These are phyloP conservation scores for Mrakia hoshinonis DNA, from an alignment of 768 basidiomycete genomes.

Conservation along the genomic window DNA sequence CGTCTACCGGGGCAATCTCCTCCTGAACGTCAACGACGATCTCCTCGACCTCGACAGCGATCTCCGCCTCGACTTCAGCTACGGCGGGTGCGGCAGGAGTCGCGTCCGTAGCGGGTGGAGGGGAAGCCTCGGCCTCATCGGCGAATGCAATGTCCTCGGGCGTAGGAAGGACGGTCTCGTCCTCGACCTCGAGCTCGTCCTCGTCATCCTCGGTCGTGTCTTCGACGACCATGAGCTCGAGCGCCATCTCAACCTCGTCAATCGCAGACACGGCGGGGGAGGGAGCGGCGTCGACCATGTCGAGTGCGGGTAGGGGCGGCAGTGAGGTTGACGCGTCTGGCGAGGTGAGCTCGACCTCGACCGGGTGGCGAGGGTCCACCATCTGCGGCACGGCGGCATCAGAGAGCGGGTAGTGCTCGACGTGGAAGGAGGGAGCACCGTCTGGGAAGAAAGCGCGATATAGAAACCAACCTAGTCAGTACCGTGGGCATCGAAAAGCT, in stretches of 20 bases:
- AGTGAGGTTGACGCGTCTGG: not conserved
- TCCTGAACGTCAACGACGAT: not conserved
- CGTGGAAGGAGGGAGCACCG: not conserved
- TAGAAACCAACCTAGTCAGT: not conserved
- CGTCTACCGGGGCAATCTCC: not conserved
- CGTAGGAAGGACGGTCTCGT: not conserved
- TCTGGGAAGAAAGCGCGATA: too few species aligned
- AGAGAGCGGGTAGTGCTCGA: slow-evolving; percentile 8
- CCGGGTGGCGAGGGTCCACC: slow-evolving; percentile 5
- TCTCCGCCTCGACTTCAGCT: not conserved
- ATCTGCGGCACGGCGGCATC: slow-evolving; percentile 19
- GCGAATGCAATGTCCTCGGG: not conserved
- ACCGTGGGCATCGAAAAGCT: not conserved
- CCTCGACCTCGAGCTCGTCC: not conserved
- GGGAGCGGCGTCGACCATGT: not conserved
- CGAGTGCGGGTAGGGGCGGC: not conserved
- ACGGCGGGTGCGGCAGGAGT: not conserved
- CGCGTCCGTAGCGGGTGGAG: too few species aligned
- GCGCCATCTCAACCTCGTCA: slow-evolving; percentile 17
- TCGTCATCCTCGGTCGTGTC: slow-evolving; percentile 13
- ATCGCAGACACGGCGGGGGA: slow-evolving; percentile 6
- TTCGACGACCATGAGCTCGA: slow-evolving; percentile 20
- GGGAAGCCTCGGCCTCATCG: too few species aligned
- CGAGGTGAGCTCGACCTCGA: slow-evolving; percentile 9
- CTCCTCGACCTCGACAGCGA: slow-evolving; percentile 4